Evolutionary conservation across 2,329 filamentous ascomycete genomes (phyloP).

Genomic region (Mariannaea sp.): DNA sequence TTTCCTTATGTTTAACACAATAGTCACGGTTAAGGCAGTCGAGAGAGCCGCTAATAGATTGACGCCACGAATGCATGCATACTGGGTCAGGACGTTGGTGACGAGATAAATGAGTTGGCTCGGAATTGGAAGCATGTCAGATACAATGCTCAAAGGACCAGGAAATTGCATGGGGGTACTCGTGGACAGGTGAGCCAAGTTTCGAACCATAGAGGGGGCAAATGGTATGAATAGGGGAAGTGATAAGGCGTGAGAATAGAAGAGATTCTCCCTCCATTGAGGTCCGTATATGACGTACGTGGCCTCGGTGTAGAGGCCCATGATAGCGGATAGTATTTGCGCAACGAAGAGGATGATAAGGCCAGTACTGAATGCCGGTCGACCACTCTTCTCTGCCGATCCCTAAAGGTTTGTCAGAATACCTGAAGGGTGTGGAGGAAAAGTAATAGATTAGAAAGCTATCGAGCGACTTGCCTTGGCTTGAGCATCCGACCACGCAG

Average conservation of each 20-base stretch:
- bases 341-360: constrained; percentile 84
- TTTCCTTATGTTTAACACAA: constrained; percentile 94
- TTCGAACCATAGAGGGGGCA: constrained; percentile 64
- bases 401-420: constrained; percentile 20
- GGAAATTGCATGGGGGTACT: constrained; percentile 61
- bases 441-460: not conserved
- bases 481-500: constrained; percentile 87
- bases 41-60: constrained; percentile 89
- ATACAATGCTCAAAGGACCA: constrained; percentile 24
- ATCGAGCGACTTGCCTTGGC: constrained; percentile 66
- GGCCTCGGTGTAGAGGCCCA: constrained; percentile 93
- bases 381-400: constrained; percentile 23
- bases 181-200: constrained; percentile 65
- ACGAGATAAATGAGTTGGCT: constrained; percentile 73
- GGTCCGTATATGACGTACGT: constrained; percentile 85
- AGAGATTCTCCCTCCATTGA: constrained; percentile 94
- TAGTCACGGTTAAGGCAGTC: constrained; percentile 92
- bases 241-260: constrained; percentile 83
- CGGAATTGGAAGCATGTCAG: constrained; percentile 50
- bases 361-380: constrained; percentile 59
- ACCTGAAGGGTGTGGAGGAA: too few species aligned
- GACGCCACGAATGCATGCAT: constrained; percentile 93
- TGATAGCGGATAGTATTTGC: constrained; percentile 87
- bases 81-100: constrained; percentile 86
- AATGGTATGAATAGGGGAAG: constrained; percentile 79